phyloP scores from a whole-genome alignment of 164 flowering plant genomes.

The Nymphaea colorata region DNA sequence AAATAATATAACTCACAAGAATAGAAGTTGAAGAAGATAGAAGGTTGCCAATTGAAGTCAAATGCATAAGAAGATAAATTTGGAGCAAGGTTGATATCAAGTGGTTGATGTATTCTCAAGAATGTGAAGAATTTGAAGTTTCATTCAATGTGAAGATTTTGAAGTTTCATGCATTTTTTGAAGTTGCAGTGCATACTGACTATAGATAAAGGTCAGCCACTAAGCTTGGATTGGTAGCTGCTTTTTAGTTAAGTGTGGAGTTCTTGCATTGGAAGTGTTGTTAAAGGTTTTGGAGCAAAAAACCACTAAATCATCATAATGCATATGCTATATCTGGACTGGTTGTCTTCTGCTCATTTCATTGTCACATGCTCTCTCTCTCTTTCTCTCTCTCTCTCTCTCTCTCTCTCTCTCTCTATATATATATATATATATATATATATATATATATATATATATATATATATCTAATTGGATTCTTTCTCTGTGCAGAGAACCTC shows the following conservation, averaged over 20 bases:
- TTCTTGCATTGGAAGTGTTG: constrained; percentile 16
- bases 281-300: neutral
- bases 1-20: constrained; percentile 34
- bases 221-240: constrained; percentile 39
- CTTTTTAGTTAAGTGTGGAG: constrained; percentile 24
- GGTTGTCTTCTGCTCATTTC: neutral
- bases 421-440: too few species aligned
- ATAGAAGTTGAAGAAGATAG: constrained; percentile 63
- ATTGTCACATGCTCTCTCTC: too few species aligned
- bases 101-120: constrained; percentile 50
- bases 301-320: neutral
- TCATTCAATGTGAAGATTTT: constrained; percentile 54
- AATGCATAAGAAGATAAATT: constrained; percentile 4
- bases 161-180: constrained; percentile 61
- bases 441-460: too few species aligned
- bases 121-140: constrained; percentile 36
- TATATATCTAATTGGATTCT: too few species aligned
- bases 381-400: too few species aligned
- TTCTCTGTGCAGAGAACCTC: constrained; percentile 52
- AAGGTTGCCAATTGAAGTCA: constrained; percentile 37
- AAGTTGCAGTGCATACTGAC: constrained; percentile 54
- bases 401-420: too few species aligned
- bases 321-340: neutral
- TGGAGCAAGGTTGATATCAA: constrained; percentile 40
- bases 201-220: constrained; percentile 65